A percentile compares a stretch with the other conserved stretches of the same genome.
phyloP scores from a whole-genome alignment of 2,329 filamentous ascomycete species.

The Trichoderma lentiforme region DNA sequence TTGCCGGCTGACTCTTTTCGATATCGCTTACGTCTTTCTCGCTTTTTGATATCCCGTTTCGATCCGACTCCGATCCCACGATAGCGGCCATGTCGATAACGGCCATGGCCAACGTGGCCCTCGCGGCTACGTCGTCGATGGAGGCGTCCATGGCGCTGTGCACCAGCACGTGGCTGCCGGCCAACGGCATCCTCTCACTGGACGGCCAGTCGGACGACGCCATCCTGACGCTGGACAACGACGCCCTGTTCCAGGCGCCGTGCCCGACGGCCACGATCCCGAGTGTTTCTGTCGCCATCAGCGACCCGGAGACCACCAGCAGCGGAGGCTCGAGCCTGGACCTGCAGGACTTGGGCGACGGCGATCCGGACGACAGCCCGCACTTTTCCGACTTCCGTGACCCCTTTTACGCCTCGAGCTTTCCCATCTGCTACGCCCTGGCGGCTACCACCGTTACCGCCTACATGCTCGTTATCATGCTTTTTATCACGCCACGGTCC shows the following conservation, averaged over 20 bases:
- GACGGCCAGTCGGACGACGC: constrained; percentile 41
- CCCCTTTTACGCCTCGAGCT: constrained; percentile 90
- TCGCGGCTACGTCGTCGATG: constrained; percentile 28
- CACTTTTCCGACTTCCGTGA: constrained; percentile 63
- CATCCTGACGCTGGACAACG: constrained; percentile 55
- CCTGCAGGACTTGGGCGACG: constrained; percentile 7
- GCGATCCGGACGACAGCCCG: constrained; percentile 9
- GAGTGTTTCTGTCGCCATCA: constrained; percentile 30
- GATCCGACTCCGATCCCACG: background rate
- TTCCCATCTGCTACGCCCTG: constrained; percentile 89
- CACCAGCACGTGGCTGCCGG: constrained; percentile 42
- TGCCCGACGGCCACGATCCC: constrained; percentile 28
- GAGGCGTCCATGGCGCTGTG: constrained; percentile 34
- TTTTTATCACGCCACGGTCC: constrained; percentile 90
- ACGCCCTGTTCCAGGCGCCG: constrained; percentile 51
- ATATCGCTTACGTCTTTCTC: background rate
- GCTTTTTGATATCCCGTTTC: background rate
- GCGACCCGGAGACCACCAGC: constrained; percentile 32
- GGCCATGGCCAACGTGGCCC: background rate
- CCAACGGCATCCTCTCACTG: constrained; percentile 48
- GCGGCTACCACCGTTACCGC: constrained; percentile 87
- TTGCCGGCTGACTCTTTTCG: background rate
- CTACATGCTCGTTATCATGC: constrained; percentile 89
- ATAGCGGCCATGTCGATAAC: constrained; percentile 3
- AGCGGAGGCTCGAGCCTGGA: constrained; percentile 25